phyloP scores from a whole-genome alignment of 2,329 filamentous ascomycete species.

The Thermothelomyces thermophilus region DNA sequence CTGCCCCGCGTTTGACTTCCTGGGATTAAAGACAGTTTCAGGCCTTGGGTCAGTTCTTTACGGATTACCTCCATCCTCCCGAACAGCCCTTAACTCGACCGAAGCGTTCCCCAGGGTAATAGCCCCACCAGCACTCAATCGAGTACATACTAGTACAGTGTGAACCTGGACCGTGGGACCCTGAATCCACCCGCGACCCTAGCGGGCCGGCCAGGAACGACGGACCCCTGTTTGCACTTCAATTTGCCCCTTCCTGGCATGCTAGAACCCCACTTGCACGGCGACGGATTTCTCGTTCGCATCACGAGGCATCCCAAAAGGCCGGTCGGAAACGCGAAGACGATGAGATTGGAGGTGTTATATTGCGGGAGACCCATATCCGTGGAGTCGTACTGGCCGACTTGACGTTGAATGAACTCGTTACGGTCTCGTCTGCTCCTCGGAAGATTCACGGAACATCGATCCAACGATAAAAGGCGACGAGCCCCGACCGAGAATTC shows the following conservation, averaged over 20 bases:
- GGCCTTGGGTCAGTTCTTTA: no score
- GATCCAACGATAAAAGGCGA: neutral
- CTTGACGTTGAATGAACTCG: conserved; percentile 1
- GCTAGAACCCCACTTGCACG: conserved; percentile 8
- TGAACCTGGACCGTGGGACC: no score
- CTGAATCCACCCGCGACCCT: neutral
- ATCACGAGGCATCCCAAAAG: conserved; percentile 3
- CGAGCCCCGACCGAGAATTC: neutral
- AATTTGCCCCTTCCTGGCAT: conserved; percentile 16
- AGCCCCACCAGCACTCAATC: neutral
- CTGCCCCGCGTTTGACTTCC: neutral
- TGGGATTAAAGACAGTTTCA: neutral
- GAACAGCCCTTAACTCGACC: neutral
- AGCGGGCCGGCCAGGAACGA: neutral
- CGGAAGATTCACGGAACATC: neutral
- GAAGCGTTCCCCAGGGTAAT: neutral
- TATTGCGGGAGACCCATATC: conserved; percentile 12
- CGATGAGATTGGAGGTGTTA: conserved; percentile 19
- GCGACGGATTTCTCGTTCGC: neutral
- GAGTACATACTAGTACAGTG: neutral
- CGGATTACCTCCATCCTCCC: neutral
- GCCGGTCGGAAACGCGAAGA: conserved; percentile 13
- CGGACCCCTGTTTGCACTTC: neutral
- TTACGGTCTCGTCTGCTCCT: neutral
- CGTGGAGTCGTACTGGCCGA: conserved; percentile 19